Evolutionary conservation across 176 grass and related monocot genomes (phyloP).

Genomic region (Oryza glumipatula): DNA sequence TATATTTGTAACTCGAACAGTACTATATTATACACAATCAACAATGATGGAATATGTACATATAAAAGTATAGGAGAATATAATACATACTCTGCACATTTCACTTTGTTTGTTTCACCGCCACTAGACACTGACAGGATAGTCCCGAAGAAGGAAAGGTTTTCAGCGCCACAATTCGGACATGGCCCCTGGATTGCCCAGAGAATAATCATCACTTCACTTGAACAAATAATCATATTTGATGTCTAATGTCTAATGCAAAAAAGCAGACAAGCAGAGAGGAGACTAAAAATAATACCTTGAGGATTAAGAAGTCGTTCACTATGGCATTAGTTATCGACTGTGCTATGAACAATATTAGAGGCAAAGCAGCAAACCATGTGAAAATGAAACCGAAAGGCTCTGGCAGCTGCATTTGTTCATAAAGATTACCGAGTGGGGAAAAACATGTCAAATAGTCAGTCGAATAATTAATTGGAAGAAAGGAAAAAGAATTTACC

Average conservation of each 20-base stretch:
- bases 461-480: not conserved
- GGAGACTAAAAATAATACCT: conserved; percentile 48
- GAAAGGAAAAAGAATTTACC: not conserved
- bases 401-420: conserved; percentile 78
- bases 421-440: conserved; percentile 14
- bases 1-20: too few species aligned
- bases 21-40: too few species aligned
- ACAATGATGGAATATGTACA: too few species aligned
- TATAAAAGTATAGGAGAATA: not conserved
- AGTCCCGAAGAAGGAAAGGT: conserved; percentile 97
- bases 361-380: conserved; percentile 93
- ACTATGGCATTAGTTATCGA: conserved; percentile 76
- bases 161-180: conserved; percentile 88
- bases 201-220: not conserved
- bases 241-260: not conserved
- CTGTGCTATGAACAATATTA: conserved; percentile 66
- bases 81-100: conserved; percentile 79
- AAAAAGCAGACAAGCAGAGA: conserved; percentile 19
- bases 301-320: conserved; percentile 87
- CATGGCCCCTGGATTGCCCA: conserved; percentile 67
- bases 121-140: conserved; percentile 81
- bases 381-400: conserved; percentile 95
- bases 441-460: not conserved
- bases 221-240: conserved; percentile 17
- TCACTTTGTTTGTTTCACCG: conserved; percentile 58